These are phyloP conservation scores for Rhizopogon vulgaris DNA, from an alignment of 768 basidiomycete genomes.

Conservation along the genomic window DNA sequence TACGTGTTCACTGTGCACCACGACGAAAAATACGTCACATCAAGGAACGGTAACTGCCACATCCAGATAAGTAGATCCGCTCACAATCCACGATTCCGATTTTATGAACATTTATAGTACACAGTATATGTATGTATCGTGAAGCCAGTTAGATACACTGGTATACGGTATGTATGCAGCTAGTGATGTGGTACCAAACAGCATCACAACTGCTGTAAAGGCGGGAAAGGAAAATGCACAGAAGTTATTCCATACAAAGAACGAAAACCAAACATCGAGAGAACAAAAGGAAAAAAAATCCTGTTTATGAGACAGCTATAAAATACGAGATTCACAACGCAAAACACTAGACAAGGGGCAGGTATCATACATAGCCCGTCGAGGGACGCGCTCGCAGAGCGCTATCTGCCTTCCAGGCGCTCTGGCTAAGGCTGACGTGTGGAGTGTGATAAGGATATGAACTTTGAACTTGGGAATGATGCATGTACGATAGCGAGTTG, in stretches of 20 bases:
- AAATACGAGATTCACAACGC: conserved; percentile 1
- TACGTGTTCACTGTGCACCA: not conserved
- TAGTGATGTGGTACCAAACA: conserved; percentile 2
- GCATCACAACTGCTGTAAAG: not conserved
- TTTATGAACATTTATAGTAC: conserved; percentile 5
- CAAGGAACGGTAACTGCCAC: not conserved
- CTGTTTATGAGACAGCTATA: conserved; percentile 6
- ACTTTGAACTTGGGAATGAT: conserved; percentile 33
- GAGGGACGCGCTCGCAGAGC: conserved; percentile 31
- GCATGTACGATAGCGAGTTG: conserved; percentile 32
- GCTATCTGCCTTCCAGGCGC: conserved; percentile 42
- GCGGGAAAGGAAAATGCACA: not conserved
- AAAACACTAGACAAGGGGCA: not conserved
- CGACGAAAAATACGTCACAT: not conserved
- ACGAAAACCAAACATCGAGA: conserved; percentile 3
- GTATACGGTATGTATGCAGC: conserved; percentile 5
- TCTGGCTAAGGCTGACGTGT: conserved; percentile 30
- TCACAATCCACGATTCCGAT: not conserved
- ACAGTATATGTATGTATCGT: conserved; percentile 2
- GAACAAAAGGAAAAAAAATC: not conserved
- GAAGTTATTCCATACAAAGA: conserved; percentile 4
- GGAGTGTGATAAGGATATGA: conserved; percentile 38
- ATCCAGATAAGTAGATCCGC: not conserved
- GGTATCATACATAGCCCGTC: conserved; percentile 2
- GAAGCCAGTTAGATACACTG: conserved; percentile 2